A percentile compares a stretch with the other conserved stretches of the same genome.
phyloP scores from a whole-genome alignment of 2,329 filamentous ascomycete genomes.

The Amauroascus niger region DNA sequence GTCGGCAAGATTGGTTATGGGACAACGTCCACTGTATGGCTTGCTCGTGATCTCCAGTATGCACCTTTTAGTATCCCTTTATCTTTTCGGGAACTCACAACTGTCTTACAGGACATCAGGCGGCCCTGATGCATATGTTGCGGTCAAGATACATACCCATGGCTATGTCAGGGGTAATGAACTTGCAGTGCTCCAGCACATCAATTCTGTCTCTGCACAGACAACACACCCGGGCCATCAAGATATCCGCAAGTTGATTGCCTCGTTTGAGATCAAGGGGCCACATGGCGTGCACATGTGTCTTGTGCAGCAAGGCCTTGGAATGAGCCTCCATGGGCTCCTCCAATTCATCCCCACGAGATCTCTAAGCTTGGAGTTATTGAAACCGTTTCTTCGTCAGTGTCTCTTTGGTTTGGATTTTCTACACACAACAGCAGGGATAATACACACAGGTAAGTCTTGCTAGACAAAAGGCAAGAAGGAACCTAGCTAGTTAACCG shows the following conservation, averaged over 20 bases:
- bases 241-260: slow-evolving; percentile 8
- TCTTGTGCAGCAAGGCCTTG: slow-evolving; percentile 12
- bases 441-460: slow-evolving; percentile 9
- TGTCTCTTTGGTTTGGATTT: slow-evolving; percentile 6
- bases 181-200: slow-evolving; percentile 33
- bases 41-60: slow-evolving; percentile 17
- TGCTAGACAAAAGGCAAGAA: too few relatives aligned
- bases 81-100: background rate
- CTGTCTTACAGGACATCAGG: background rate
- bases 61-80: background rate
- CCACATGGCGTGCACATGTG: slow-evolving; percentile 8
- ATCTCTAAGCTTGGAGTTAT: slow-evolving; percentile 7
- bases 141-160: slow-evolving; percentile 20
- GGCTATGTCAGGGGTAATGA: slow-evolving; percentile 29
- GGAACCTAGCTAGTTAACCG: too few relatives aligned
- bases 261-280: slow-evolving; percentile 10
- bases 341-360: slow-evolving; percentile 7
- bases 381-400: slow-evolving; percentile 11
- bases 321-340: slow-evolving; percentile 12
- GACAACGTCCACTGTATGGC: slow-evolving; percentile 21
- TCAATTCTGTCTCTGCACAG: slow-evolving; percentile 16
- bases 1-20: slow-evolving; percentile 22
- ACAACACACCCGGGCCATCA: slow-evolving; percentile 11
- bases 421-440: slow-evolving; percentile 4
- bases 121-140: background rate